Conservation (phyloP, 2,329 filamentous ascomycete species). For the Paecilomyces fulvus region DNA sequence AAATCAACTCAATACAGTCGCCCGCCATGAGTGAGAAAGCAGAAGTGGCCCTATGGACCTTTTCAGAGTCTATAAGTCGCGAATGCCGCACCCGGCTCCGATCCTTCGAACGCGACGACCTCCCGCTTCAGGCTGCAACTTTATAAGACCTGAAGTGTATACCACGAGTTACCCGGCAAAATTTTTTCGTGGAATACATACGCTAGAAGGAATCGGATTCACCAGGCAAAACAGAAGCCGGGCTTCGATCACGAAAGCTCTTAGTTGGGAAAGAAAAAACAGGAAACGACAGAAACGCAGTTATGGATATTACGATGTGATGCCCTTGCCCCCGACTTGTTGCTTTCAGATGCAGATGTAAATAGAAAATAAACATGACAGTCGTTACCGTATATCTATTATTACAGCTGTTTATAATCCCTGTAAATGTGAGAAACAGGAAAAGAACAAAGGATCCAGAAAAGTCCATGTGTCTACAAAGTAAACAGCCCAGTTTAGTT, state of each 20-base stretch:
- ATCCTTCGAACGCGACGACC: neutral
- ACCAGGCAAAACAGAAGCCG: neutral
- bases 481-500: neutral
- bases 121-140: neutral
- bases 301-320: neutral
- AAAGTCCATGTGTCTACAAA: too few species aligned
- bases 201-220: neutral
- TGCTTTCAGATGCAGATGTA: neutral
- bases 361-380: neutral
- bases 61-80: neutral
- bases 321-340: neutral
- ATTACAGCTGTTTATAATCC: too few species aligned
- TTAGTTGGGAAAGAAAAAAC: neutral
- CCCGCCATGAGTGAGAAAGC: neutral
- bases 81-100: conserved; percentile 3
- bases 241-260: too few species aligned
- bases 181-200: neutral
- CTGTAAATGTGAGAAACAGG: neutral
- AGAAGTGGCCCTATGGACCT: neutral
- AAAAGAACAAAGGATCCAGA: neutral
- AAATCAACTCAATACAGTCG: neutral
- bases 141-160: neutral
- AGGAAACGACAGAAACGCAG: neutral
- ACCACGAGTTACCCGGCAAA: neutral
- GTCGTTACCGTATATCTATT: neutral